Base-by-base conservation (phyloP, 305 asterid species). In the Fraxinus angustifolia region DNA sequence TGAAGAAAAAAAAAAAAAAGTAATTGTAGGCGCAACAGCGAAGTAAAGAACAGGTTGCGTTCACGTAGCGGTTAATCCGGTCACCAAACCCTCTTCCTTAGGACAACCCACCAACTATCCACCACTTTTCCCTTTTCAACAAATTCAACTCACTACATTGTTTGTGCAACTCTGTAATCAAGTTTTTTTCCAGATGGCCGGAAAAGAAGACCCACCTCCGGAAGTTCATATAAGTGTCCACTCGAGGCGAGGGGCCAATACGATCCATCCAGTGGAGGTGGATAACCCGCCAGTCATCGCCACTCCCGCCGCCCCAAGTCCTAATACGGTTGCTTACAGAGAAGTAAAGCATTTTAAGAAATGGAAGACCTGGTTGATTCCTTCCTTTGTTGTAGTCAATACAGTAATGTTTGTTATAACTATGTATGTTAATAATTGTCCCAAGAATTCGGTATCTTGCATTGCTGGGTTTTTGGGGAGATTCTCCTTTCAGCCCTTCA, bases 351-450 rank as follows among this genome's bases (percentile, higher is more conserved):
- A 50, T 76, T 76, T 76, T 35, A 76, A 50, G 79, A 76, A 76
- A 48, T 76, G 79, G 79, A 12, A 28, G 72, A 2, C 72, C 72
- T 92, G 93, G 94, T 86, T 92, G 28, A 91, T 92, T n/a, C 93
- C 95, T 1, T 74, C 28, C 28, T 68, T 92, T n/a, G 90, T 91
- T 65, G 92, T 92, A 28, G 93, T 92, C 2, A 91, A 92, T 83
- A 90, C 91, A 48, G 89, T 88, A n/a, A 88, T 92, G 90, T 90
- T 92, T 83, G 62, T 89, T 72, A 87, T 87, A 10, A 89, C 91
- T 81, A 92, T 92, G 97, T 82, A 87, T 50, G 90, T 90, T 17
- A 92, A 92, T 83, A 81, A 92, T 87, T 92, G 97, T 50, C 97
- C 97, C 1, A 84, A 81, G 58, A 81, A 91, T 80, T 31, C 84